These are phyloP conservation scores for Pseudozyma pruni DNA, from an alignment of 1,284 basidiomycete genomes.

Conservation along the genomic window DNA sequence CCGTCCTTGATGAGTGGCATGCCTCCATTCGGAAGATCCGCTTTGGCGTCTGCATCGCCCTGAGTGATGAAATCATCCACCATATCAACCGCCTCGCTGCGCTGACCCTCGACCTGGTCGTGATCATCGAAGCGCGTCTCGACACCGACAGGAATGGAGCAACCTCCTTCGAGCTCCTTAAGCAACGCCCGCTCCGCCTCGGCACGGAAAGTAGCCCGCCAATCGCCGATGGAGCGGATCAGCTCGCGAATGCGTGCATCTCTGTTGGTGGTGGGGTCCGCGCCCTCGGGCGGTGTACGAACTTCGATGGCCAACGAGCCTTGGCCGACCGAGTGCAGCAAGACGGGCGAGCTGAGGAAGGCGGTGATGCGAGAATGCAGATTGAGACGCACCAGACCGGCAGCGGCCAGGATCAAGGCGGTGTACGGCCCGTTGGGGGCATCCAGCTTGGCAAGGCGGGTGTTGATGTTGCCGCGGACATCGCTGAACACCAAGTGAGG, in stretches of 20 bases:
- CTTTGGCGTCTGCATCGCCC: conserved; percentile 30
- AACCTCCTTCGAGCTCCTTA: conserved; percentile 90
- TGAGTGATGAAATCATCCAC: conserved; percentile 46
- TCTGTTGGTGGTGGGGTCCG: conserved; percentile 50
- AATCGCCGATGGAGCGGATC: conserved; percentile 60
- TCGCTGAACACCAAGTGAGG: conserved; percentile 86
- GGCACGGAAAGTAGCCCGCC: conserved; percentile 61
- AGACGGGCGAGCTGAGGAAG: conserved; percentile 77
- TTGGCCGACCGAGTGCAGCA: conserved; percentile 92
- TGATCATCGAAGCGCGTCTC: conserved; percentile 70
- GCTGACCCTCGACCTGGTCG: conserved; percentile 52
- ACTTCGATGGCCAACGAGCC: conserved; percentile 91
- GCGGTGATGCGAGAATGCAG: conserved; percentile 79
- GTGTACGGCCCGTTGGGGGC: conserved; percentile 82
- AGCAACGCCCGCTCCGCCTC: conserved; percentile 82
- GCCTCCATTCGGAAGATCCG: conserved; percentile 41
- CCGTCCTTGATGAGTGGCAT: conserved; percentile 39
- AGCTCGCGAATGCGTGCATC: conserved; percentile 60
- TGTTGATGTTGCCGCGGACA: conserved; percentile 73
- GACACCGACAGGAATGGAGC: conserved; percentile 95
- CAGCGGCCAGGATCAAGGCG: conserved; percentile 91
- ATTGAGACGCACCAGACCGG: conserved; percentile 87
- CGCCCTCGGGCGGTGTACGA: conserved; percentile 70
- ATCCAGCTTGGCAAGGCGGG: conserved; percentile 91
- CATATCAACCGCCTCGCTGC: conserved; percentile 52